A percentile compares a stretch with the other conserved stretches of the same genome.
phyloP scores from a whole-genome alignment of 2,329 filamentous ascomycete species.

The Aspergillus costaricaensis region DNA sequence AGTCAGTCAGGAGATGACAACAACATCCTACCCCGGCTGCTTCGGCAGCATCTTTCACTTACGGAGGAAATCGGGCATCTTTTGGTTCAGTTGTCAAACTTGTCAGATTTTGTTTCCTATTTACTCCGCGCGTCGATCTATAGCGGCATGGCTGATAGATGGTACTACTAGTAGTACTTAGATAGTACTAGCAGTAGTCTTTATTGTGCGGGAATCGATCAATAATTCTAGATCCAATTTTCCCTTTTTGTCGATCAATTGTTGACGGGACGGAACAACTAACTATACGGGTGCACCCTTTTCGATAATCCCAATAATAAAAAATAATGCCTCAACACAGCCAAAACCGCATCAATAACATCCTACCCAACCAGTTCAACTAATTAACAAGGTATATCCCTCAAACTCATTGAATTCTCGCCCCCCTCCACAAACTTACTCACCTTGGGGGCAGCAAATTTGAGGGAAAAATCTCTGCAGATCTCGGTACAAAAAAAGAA shows the following conservation, averaged over 20 bases:
- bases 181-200: too few species aligned
- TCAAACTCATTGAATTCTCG: background rate
- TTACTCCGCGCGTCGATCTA: slow-evolving; percentile 1
- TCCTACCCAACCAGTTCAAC: too few species aligned
- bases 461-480: background rate
- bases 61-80: background rate
- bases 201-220: too few species aligned
- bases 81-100: background rate
- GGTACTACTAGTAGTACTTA: too few species aligned
- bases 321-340: too few species aligned
- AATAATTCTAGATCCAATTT: too few species aligned
- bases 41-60: slow-evolving; percentile 7
- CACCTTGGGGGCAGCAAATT: background rate
- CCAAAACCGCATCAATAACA: too few species aligned
- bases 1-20: background rate
- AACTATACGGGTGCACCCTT: too few species aligned
- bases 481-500: background rate
- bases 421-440: background rate
- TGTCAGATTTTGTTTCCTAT: background rate
- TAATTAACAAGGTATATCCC: background rate
- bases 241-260: too few species aligned
- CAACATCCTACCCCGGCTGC: slow-evolving; percentile 5
- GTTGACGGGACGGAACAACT: too few species aligned
- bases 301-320: too few species aligned
- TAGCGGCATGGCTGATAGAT: background rate